phyloP scores from a whole-genome alignment of 441 rosid species.

The Erodium trifolium region DNA sequence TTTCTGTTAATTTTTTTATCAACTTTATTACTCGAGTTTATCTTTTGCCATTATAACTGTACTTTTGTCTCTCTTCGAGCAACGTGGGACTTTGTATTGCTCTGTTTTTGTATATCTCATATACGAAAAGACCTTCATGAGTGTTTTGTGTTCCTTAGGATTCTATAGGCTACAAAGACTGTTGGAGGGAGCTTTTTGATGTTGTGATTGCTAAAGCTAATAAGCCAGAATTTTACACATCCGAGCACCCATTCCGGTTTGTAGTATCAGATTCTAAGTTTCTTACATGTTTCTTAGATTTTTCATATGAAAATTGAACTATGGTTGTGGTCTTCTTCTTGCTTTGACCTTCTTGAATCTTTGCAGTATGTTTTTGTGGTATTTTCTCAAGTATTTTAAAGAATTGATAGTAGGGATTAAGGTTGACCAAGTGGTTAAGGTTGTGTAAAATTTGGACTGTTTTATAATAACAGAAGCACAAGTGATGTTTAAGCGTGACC shows the following conservation, averaged over 20 bases:
- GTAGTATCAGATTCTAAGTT: slow-evolving; percentile 22
- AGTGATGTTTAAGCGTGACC: too few species aligned
- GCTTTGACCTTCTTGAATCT: neutral
- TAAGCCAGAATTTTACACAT: slow-evolving; percentile 91
- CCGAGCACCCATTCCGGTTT: slow-evolving; percentile 96
- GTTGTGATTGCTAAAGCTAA: slow-evolving; percentile 96
- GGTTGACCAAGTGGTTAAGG: neutral
- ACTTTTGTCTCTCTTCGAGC: too few species aligned
- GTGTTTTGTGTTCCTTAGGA: slow-evolving; percentile 43
- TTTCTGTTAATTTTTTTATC: too few species aligned
- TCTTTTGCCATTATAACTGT: too few species aligned
- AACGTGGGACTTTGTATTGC: neutral
- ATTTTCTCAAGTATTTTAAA: neutral
- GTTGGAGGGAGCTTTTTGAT: slow-evolving; percentile 93
- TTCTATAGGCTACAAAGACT: slow-evolving; percentile 48
- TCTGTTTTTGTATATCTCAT: neutral
- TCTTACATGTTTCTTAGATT: neutral
- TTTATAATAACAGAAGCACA: neutral
- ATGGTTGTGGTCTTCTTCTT: neutral
- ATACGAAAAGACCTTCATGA: neutral
- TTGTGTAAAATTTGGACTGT: neutral
- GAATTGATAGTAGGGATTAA: neutral
- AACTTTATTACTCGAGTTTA: too few species aligned
- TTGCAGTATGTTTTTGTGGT: neutral
- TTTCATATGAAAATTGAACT: slow-evolving; percentile 7